A percentile compares a stretch with the other conserved stretches of the same genome.
phyloP scores from a whole-genome alignment of 2,329 filamentous ascomycete genomes.

The Fusarium sp. region DNA sequence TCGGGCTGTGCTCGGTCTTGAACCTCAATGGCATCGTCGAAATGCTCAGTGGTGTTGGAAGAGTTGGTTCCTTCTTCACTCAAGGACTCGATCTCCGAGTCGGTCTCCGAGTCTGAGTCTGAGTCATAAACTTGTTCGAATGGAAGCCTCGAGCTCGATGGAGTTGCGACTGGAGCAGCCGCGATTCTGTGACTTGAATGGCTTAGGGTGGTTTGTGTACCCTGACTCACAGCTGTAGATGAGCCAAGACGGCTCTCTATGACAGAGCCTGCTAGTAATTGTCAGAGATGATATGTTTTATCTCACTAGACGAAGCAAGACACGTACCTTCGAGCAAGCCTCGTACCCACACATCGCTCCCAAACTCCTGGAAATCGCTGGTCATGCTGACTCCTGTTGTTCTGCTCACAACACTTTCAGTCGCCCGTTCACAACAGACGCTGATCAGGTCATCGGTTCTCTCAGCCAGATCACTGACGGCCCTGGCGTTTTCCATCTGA shows the following conservation, averaged over 20 bases:
- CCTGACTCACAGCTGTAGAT: not conserved
- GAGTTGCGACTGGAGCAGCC: not conserved
- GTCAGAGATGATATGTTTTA: not conserved
- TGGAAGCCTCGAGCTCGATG: not conserved
- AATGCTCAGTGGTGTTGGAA: not conserved
- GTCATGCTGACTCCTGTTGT: not conserved
- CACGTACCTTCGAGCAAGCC: not conserved
- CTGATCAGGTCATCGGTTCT: not conserved
- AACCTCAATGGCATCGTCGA: not conserved
- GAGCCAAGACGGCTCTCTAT: not conserved
- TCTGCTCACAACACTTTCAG: not conserved
- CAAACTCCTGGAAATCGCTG: not conserved
- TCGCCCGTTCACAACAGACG: not conserved
- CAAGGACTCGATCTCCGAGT: not conserved
- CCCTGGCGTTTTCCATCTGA: not conserved
- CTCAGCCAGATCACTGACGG: not conserved
- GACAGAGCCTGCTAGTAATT: not conserved
- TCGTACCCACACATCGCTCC: not conserved
- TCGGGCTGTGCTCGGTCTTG: not conserved
- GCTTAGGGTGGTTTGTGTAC: not conserved
- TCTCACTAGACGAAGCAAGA: not conserved
- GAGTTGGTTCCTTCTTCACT: not conserved
- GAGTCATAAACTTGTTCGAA: not conserved
- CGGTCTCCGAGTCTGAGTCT: not conserved
- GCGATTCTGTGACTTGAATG: not conserved